These are phyloP conservation scores for Moniliophthora roreri DNA, from an alignment of 1,284 basidiomycete genomes.

Conservation along the genomic window DNA sequence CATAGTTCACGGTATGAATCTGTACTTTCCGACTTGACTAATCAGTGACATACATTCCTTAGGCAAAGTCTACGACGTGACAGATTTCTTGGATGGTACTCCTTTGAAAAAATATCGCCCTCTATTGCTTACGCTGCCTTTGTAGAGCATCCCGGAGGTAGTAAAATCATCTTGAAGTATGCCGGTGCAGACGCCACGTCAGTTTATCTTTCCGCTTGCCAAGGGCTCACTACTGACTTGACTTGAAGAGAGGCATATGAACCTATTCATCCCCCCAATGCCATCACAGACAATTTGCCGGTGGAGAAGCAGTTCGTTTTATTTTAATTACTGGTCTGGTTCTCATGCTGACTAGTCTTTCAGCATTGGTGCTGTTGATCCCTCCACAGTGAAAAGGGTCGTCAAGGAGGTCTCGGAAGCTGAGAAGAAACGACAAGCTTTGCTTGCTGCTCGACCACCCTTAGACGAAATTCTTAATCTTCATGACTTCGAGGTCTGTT, in stretches of 20 bases:
- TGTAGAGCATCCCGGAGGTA: conserved; percentile 18
- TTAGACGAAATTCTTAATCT: conserved; percentile 82
- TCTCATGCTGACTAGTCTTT: conserved; percentile 11
- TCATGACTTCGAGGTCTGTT: conserved; percentile 84
- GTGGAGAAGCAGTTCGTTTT: conserved; percentile 67
- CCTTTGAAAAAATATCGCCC: neutral
- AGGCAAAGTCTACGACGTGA: conserved; percentile 77
- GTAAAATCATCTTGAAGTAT: conserved; percentile 54
- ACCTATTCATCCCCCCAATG: conserved; percentile 86
- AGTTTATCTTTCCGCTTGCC: neutral
- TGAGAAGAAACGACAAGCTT: conserved; percentile 60
- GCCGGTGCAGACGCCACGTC: conserved; percentile 74
- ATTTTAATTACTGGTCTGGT: neutral
- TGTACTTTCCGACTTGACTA: conserved; percentile 28
- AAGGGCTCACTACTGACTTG: neutral
- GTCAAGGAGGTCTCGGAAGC: conserved; percentile 55
- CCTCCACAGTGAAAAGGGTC: conserved; percentile 56
- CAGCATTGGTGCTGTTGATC: conserved; percentile 72
- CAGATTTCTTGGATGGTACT: conserved; percentile 67
- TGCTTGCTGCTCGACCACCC: conserved; percentile 54
- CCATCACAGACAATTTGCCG: conserved; percentile 81
- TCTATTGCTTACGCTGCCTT: neutral
- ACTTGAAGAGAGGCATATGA: conserved; percentile 68
- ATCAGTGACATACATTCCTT: conserved; percentile 13
- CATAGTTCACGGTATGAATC: conserved; percentile 73